A percentile compares a stretch with the other conserved stretches of the same genome.
phyloP scores from a whole-genome alignment of 148 eudicot genomes.

The Vaccinium corymbosum region DNA sequence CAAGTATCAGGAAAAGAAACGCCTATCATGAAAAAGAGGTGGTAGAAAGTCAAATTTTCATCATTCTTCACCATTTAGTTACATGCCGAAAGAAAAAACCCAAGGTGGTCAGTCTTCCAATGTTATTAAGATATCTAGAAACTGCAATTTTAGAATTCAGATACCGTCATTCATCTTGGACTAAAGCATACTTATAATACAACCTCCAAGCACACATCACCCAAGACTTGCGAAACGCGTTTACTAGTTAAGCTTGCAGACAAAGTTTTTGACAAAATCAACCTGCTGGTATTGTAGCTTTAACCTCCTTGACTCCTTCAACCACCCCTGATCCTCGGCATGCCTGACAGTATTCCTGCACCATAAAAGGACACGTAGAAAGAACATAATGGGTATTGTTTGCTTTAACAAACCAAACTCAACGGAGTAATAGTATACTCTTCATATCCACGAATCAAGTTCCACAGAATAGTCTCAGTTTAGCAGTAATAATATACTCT shows the following conservation, averaged over 20 bases:
- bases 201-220: not conserved
- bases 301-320: slow-evolving; percentile 71
- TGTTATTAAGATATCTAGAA: not conserved
- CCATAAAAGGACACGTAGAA: not conserved
- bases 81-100: not conserved
- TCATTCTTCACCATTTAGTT: not conserved
- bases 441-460: slow-evolving; percentile 4
- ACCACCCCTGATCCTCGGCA: slow-evolving; percentile 73
- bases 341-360: slow-evolving; percentile 61
- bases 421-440: slow-evolving; percentile 5
- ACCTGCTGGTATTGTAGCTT: slow-evolving; percentile 84
- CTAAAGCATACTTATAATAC: not conserved
- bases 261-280: slow-evolving; percentile 10
- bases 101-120: not conserved
- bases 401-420: slow-evolving; percentile 6
- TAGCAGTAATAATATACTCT: slow-evolving; percentile 5
- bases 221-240: not conserved
- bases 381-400: slow-evolving; percentile 10
- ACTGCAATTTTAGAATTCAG: not conserved
- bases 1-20: not conserved
- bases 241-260: not conserved
- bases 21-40: not conserved
- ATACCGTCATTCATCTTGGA: not conserved
- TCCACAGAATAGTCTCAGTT: not conserved
- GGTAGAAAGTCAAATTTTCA: not conserved